Base-by-base conservation (phyloP, 176 grass and related monocot genomes). In the Juncus inflexus region DNA sequence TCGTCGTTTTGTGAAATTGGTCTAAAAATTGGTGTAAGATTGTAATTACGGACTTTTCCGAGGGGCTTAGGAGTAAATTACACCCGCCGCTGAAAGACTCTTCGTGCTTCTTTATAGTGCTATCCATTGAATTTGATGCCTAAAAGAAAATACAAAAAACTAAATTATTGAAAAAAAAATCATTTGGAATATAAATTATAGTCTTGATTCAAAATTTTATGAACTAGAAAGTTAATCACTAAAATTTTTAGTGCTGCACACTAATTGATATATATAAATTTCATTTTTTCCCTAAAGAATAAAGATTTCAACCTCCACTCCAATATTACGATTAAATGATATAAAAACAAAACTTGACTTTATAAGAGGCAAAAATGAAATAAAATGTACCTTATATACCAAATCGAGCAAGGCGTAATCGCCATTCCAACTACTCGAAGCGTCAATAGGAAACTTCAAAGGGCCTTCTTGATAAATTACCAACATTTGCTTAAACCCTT, bases 1-100 rank as follows among this genome's bases (percentile, higher is more conserved):
- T 89, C 0, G 94, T 97, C 9, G 89, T 97, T 77, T 97, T 97
- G 38, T 86, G 83, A 67, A 96, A 97, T 3, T 88, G 85, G 47
- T 91, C 94, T 50, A 91, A 83, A 71, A 81, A 91, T 0, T 83
- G 78, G 61, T 91, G 94, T 61, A 97, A 68, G 37, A 76, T 80
- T 50, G 66, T 86, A 37, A 92, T 43, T 5, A 60, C 67, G 3
- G 94, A 86, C 61, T 89, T 88, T 67, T 97, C 94, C 9, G 72
- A 42, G 0, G 78, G 2, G 36, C 55, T 83, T 66, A 97, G 68
- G 67, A 78, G 19, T 81, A 86, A 79, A 58, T 70, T 78, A 66
- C 78, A 76, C 8, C 67, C 50, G 47, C 75, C 51, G 41, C 68
- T 80, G n/a, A 86, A 83, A 10, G 74, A 55, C 56, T 84, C 94